Base-by-base conservation (phyloP, 2,329 filamentous ascomycete species). In the Ceratocystis cubensis region DNA sequence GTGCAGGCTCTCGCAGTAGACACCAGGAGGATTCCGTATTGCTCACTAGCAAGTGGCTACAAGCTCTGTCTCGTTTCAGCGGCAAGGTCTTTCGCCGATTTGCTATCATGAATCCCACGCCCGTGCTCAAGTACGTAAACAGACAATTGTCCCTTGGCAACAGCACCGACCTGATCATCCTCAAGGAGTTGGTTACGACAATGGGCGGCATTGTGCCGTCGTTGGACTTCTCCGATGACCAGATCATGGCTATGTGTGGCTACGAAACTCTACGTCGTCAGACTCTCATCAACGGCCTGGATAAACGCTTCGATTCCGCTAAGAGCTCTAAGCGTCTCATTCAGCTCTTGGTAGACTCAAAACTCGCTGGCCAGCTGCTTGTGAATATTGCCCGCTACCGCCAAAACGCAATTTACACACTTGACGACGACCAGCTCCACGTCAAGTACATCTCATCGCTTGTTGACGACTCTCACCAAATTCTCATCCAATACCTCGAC, bases 191-290 rank as follows among this genome's bases (percentile, higher is more conserved):
- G 68, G 88, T 97, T 64, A 85, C 86, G 45, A 89, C 89, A 1
- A 97, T 99, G 94, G 91, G 90, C 20, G 95, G 95, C 59, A 92
- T 99, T 68, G 87, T 93, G 13, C 86, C 92, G 3, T 88, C 93
- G 68, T 83, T 87, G 64, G 90, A 92, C 72, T 93, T 96, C 72
- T 96, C 90, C 37, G 93, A 99, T 71, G 79, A 86, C 20, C 92
- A 96, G 75, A 83, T 96, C 33, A 80, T 89, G 69, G 91, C 90
- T 15, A 91, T 99, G 84, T 90, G 89, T 50, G 93, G 92, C 69
- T 92, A 93, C 15, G 85, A 90, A 64, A 79, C 87, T 30, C 79
- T 99, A 10, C 88, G 89, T 70, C 84, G 86, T 8, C 88, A 93
- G 71, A 95, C 89, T 0, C 81, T 97, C 48, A 83, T 89, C 68